Conservation (phyloP, 805 yeast genomes). For the Kregervanrija fluxuum region DNA sequence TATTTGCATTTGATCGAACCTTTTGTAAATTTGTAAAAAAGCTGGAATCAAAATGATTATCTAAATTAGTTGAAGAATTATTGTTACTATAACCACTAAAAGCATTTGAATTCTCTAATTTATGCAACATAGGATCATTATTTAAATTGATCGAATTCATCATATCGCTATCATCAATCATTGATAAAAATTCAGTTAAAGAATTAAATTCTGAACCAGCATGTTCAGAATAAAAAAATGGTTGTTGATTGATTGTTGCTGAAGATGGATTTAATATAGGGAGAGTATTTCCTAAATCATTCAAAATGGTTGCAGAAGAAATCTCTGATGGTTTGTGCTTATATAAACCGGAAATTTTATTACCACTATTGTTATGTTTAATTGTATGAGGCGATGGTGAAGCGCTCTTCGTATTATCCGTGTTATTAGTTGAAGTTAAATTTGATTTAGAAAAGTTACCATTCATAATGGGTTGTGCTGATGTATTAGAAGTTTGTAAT, state of each 20-base stretch:
- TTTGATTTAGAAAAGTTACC: too few species aligned
- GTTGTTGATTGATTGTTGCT: slow-evolving; percentile 46
- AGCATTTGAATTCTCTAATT: slow-evolving; percentile 22
- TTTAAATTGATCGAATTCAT: slow-evolving; percentile 34
- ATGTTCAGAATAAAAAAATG: slow-evolving; percentile 82
- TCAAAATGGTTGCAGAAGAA: background rate
- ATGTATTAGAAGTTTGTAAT: too few species aligned
- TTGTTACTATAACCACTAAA: slow-evolving; percentile 11
- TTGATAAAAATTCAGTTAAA: slow-evolving; percentile 77
- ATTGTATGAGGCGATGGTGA: too few species aligned
- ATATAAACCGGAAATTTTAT: background rate
- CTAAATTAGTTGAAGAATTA: slow-evolving; percentile 14
- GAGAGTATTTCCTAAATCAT: background rate
- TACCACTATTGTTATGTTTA: background rate
- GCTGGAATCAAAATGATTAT: background rate
- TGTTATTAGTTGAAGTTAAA: too few species aligned
- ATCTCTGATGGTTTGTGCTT: slow-evolving; percentile 2
- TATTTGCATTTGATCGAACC: too few species aligned
- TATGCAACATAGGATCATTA: slow-evolving; percentile 31
- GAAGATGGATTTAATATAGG: slow-evolving; percentile 12
- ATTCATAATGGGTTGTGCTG: too few species aligned
- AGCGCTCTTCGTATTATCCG: too few species aligned
- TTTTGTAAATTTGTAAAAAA: too few species aligned
- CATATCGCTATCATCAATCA: slow-evolving; percentile 81
- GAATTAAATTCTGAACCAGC: slow-evolving; percentile 91